A percentile compares a stretch with the other conserved stretches of the same genome.
Conservation (phyloP, 116 monocot species). For the Dioscorea cayenensis region DNA sequence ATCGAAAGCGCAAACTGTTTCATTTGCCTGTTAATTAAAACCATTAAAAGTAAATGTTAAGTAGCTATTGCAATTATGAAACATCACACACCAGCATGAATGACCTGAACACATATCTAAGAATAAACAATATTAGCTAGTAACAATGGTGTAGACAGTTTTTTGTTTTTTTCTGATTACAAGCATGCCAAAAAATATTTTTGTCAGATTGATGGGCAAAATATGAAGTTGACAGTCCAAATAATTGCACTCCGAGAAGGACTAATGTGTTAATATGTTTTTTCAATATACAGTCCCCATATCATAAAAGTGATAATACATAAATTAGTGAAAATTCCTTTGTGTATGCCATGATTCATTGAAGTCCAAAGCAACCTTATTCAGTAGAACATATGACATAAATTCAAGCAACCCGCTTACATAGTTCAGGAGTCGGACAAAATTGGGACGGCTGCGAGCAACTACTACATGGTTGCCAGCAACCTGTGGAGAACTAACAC, state of each 20-base stretch:
- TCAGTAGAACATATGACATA: neutral
- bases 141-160: neutral
- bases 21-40: constrained; percentile 41
- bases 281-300: no score
- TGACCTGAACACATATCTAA: no score
- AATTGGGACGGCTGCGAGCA: constrained; percentile 53
- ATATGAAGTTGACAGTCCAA: no score
- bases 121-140: neutral
- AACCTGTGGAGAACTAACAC: constrained; percentile 58
- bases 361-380: neutral
- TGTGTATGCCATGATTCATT: neutral
- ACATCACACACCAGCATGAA: neutral
- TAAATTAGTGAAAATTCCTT: neutral
- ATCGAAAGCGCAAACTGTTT: constrained; percentile 78
- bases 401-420: constrained; percentile 43
- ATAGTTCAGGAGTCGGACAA: constrained; percentile 59
- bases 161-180: no score
- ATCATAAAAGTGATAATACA: neutral
- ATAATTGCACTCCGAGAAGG: no score
- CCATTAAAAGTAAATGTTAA: neutral
- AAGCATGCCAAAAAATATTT: no score
- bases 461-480: constrained; percentile 49
- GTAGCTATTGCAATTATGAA: neutral
- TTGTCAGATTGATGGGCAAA: no score
- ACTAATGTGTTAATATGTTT: no score